Conservation (phyloP, 768 basidiomycete species). For the Boletus tomentosulus region DNA sequence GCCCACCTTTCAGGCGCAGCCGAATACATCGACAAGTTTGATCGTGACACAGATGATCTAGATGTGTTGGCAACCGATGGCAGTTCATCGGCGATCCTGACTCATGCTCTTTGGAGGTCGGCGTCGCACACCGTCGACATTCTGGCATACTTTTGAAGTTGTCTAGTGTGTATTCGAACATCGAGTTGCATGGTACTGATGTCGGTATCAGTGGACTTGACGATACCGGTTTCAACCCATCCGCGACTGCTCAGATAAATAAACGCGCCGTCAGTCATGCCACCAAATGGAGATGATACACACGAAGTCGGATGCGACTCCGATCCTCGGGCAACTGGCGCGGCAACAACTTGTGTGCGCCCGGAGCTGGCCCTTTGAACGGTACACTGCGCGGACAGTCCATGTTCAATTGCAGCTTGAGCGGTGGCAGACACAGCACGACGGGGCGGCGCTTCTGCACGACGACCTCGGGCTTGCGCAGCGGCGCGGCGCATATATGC, state of each 20-base stretch:
- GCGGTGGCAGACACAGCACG: constrained; percentile 10
- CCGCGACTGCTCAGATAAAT: constrained; percentile 4
- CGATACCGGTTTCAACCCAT: constrained; percentile 17
- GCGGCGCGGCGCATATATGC: constrained; percentile 13
- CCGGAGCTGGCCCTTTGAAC: constrained; percentile 6
- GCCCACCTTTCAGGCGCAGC: constrained; percentile 39
- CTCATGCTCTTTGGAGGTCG: neutral
- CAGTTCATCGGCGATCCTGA: neutral
- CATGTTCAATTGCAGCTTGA: constrained; percentile 4
- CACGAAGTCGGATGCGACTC: constrained; percentile 6
- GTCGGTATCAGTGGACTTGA: no score
- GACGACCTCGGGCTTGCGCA: constrained; percentile 8
- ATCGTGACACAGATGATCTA: constrained; percentile 20
- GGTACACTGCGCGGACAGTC: neutral
- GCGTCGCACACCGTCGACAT: neutral
- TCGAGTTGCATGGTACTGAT: no score
- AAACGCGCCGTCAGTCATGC: neutral
- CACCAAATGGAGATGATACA: constrained; percentile 1
- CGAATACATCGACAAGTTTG: constrained; percentile 30
- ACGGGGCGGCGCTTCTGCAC: neutral
- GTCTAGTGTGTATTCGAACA: no score
- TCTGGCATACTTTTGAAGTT: neutral
- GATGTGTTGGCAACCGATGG: neutral
- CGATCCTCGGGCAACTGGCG: constrained; percentile 22
- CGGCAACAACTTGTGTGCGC: constrained; percentile 26